Base-by-base conservation (phyloP, 139 green algal genomes). In the Spirogloea muscicola region DNA sequence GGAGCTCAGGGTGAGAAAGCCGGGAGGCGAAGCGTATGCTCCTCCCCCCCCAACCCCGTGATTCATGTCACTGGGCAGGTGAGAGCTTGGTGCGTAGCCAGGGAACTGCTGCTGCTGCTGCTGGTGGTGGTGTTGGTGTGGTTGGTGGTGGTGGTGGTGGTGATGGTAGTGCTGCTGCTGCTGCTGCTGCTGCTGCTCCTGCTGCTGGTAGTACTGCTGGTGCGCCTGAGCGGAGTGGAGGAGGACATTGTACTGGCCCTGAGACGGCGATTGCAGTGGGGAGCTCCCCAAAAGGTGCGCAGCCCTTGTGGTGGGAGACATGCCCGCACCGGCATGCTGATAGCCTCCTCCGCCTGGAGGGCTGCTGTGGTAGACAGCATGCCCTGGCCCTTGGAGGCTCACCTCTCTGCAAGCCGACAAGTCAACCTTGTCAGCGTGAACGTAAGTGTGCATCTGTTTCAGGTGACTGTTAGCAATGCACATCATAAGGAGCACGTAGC, bases 121-220 rank as follows among this genome's bases (percentile, higher is more conserved):
- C 7, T 65, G 55, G 10, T 9, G 55, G 10, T 27, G 55, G 29
- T 13, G 10, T 64, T 68, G 59, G 4, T 68, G 59, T 7, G 43
- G 65, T 1, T 74, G 65, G 27, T 74, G 65, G 25, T 74, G 65
- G 21, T 51, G 44, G 1, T 65, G 51, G 3, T 74, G 65, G 5
- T 38, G 31, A 18, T 38, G 57, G 25, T 65, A 34, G 6, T 36
- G 57, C 29, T 34, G 9, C 13, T 60, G 51, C 18, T 31, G 10
- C 18, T 18, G n/a, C 7, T 34, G 5, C 57, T 42, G 25, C 57
- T 65, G 57, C 25, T 9, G 25, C n/a, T 65, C 33, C 57, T 65
- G 57, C 46, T 67, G 65, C 44, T 68, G 65, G 18, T 29, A 68
- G 42, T 74, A 18, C 21, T 58, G 65, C 49, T 74, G 64, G 5